Evolutionary conservation across 1,284 basidiomycete genomes (phyloP).

Genomic region (Ganoderma meredithae): DNA sequence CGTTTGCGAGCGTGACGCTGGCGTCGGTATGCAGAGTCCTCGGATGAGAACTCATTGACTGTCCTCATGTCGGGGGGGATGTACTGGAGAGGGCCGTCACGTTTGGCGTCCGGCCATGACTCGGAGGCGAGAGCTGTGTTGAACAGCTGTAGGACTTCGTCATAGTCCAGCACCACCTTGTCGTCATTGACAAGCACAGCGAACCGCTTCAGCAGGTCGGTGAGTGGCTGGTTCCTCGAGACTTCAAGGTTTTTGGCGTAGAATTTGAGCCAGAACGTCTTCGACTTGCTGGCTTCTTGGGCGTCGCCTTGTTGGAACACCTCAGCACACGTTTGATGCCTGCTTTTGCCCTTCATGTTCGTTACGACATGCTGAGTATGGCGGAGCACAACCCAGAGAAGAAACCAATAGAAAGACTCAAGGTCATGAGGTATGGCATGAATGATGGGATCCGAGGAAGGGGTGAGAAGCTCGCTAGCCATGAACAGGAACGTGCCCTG

Average conservation of each 20-base stretch:
- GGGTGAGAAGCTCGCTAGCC: constrained; percentile 14
- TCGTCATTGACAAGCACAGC: background rate
- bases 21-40: background rate
- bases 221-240: background rate
- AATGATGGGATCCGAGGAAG: background rate
- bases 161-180: background rate
- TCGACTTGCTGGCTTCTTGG: background rate
- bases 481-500: constrained; percentile 30
- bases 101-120: background rate
- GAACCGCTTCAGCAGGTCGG: background rate
- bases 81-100: background rate
- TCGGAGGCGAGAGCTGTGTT: background rate
- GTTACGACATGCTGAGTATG: constrained; percentile 7
- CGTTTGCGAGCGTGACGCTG: background rate
- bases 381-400: constrained; percentile 25
- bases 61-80: background rate
- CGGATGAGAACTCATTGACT: background rate
- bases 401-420: constrained; percentile 27
- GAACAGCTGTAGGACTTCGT: background rate
- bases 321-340: background rate
- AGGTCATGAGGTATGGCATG: constrained; percentile 18
- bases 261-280: background rate
- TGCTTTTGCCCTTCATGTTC: no score
- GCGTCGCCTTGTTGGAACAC: background rate
- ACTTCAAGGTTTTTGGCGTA: background rate